phyloP scores from a whole-genome alignment of 192 early-diverging fungal genomes.

The Backusella mclennaniae region DNA sequence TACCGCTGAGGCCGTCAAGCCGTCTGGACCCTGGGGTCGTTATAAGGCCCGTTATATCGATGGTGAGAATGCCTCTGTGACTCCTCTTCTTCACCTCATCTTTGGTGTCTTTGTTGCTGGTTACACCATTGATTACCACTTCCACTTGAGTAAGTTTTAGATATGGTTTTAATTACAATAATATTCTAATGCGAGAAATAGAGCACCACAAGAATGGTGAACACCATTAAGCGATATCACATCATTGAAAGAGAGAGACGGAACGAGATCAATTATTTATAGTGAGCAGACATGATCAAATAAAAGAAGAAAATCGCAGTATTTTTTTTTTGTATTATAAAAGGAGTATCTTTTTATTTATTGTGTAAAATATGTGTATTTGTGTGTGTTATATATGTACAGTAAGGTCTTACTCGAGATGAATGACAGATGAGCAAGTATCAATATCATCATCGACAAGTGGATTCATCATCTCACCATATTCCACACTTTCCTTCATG shows the following conservation, averaged over 20 bases:
- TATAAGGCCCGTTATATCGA: conserved; percentile 74
- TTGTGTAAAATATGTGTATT: background rate
- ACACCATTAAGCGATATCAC: conserved; percentile 61
- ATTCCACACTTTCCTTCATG: conserved; percentile 24
- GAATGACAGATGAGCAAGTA: no score
- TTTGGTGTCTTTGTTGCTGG: conserved; percentile 57
- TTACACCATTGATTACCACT: conserved; percentile 75
- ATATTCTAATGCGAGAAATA: conserved; percentile 10
- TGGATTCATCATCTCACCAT: conserved; percentile 15
- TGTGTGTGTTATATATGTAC: background rate
- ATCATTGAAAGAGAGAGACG: no score
- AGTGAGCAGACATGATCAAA: background rate
- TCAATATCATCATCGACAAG: background rate
- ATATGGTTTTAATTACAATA: background rate
- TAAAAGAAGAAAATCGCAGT: background rate
- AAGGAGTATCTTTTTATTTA: background rate
- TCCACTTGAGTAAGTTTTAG: conserved; percentile 66
- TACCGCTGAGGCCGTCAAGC: conserved; percentile 44
- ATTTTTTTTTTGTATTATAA: background rate
- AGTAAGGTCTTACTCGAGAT: background rate
- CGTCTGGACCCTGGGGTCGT: conserved; percentile 52
- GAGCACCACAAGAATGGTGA: conserved; percentile 83
- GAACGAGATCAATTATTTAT: background rate
- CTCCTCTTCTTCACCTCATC: conserved; percentile 64
- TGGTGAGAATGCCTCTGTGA: conserved; percentile 66